Evolutionary conservation across 2,329 filamentous ascomycete species (phyloP), one percentile per base, ranked within the genome.

Genomic region (Phoma sp.): DNA sequence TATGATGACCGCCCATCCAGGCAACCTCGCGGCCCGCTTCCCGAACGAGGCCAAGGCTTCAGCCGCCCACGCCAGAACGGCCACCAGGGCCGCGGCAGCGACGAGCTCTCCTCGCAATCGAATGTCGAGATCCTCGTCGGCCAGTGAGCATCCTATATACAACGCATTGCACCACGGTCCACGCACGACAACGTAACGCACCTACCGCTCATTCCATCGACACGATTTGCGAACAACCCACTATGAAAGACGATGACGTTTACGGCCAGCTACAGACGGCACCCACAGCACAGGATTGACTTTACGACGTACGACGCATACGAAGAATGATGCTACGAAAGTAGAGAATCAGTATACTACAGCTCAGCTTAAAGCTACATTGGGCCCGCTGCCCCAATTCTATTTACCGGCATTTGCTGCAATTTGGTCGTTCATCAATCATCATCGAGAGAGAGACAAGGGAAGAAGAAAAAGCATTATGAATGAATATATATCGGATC

Each of bases 81-180:
- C 66, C 85, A 87, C 70, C 81, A 84, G 65, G 74, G 81, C 51
- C 83, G 84, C 62, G 83, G 83, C 65, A 87, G 84, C 71, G 85
- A 88, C 64, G 85, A 88, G 71, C 76, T 87, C 54, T 84, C 84
- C 50, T 80, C 83, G 61, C 83, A 81, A 65, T 84, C 83, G 57
- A 81, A 82, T 53, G 81, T 86, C 60, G 84, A 86, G 71, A 86
- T 87, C 69, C 84, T 86, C 65, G 84, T 87, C 65, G 85, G 86
- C 77, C 85, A 84, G 74, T 73, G 62, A 72, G 58, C 58, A 57
- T 42, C 39, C 50, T 56, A 29, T 38, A 46, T 20, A 36, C 47
- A 33, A 34, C 39, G 40, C 47, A 42, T 39, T 21, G 28, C 36
- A 59, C 51, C 62, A 56, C 42, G 42, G 42, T 42, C 40, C 37